These are phyloP conservation scores for Cyberlindnera nakhonratchasimensis DNA, from an alignment of 805 yeast genomes.

Conservation along the genomic window DNA sequence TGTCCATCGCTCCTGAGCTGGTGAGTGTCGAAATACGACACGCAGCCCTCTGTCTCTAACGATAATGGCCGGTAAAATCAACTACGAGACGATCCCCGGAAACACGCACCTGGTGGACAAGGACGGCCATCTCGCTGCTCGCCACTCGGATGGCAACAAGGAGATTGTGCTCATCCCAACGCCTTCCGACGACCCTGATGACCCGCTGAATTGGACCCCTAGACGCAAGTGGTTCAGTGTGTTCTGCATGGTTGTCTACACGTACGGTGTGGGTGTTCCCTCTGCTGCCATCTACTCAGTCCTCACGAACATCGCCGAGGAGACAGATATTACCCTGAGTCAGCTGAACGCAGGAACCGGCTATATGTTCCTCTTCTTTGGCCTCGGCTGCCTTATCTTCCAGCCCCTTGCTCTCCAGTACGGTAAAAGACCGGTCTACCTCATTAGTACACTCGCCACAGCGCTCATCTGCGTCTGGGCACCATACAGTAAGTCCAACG, in stretches of 20 bases:
- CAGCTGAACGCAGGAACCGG: conserved; percentile 48
- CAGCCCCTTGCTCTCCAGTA: conserved; percentile 49
- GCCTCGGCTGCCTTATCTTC: conserved; percentile 45
- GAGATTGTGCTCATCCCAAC: conserved; percentile 56
- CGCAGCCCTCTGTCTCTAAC: background rate
- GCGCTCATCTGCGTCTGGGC: conserved; percentile 41
- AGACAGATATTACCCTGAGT: conserved; percentile 34
- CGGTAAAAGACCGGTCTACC: conserved; percentile 44
- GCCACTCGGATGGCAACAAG: conserved; percentile 30
- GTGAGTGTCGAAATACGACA: too few species aligned
- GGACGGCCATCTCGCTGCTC: conserved; percentile 32
- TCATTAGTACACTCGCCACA: conserved; percentile 39
- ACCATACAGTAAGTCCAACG: conserved; percentile 34
- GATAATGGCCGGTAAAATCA: conserved; percentile 10
- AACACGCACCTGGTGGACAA: conserved; percentile 48
- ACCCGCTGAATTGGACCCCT: conserved; percentile 61
- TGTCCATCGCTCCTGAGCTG: too few species aligned
- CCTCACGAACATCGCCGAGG: conserved; percentile 34
- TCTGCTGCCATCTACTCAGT: conserved; percentile 47
- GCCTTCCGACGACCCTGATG: conserved; percentile 66
- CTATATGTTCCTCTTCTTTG: conserved; percentile 47
- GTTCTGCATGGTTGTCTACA: conserved; percentile 41
- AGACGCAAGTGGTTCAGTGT: conserved; percentile 45
- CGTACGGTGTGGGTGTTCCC: conserved; percentile 43
- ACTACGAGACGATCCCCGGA: conserved; percentile 44